Base-by-base conservation (phyloP, 306 rosid genomes). In the Quercus mongolica region DNA sequence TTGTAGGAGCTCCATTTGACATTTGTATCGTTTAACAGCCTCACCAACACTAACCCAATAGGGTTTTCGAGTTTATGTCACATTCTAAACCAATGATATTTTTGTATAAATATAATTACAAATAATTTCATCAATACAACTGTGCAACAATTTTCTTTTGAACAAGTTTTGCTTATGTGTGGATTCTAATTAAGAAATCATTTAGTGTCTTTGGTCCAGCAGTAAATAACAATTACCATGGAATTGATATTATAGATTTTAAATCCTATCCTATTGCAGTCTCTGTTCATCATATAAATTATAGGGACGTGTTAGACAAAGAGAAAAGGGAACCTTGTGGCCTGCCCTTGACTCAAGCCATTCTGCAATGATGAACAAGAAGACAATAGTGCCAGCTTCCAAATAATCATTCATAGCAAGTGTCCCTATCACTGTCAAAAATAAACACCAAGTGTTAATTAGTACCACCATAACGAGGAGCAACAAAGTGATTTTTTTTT, bases 351-450 rank as follows among this genome's bases (percentile, higher is more conserved):
- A 81, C 79, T 91, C 93, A 1, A 96, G 87, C 99, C 99, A 96
- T 69, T 96, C 96, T 2, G 99, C 96, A 84, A 91, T 81, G 62
- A 90, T 88, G 91, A 90, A 96, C 68, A 96, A 91, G 76, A 96
- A 96, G 76, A 96, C 98, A 21, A 96, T 93, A 25, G 97, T 87
- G 17, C 91, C 99, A 2, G 99, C 99, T 85, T 96, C 99, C 82
- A 87, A 33, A 83, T 90, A 96, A 78, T 96, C 98, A 2, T 59
- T 4, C 93, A 93, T 71, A 64, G 86, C 89, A 52, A 93, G 78
- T 21, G 99, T 90, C 49, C 97, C 98, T 26, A 88, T 78, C 79
- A 91, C 99, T 96, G 93, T 35, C 65, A 82, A 33, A 67, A 75
- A 73, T 52, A 51, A 21, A 59, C n/a, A 69, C 3, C 9, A n/a